These are phyloP conservation scores for Fusarium citri DNA, from an alignment of 2,329 filamentous ascomycete genomes.

Conservation along the genomic window DNA sequence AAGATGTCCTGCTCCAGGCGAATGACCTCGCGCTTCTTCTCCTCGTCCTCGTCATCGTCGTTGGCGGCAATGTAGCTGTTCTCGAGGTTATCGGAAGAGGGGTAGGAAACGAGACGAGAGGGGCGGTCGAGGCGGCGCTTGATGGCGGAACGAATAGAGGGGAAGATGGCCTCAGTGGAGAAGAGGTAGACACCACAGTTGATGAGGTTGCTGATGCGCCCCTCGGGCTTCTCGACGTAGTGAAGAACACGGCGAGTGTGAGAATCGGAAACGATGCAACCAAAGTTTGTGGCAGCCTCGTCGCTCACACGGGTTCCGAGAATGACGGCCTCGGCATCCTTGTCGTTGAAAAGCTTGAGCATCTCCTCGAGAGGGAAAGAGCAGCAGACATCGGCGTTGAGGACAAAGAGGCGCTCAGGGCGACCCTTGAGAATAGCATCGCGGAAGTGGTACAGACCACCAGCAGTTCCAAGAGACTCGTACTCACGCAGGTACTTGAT, in stretches of 20 bases:
- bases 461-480: constrained; percentile 93
- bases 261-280: constrained; percentile 94
- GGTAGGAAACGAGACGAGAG: constrained; percentile 87
- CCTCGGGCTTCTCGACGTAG: constrained; percentile 99
- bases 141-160: constrained; percentile 91
- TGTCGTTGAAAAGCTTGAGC: constrained; percentile 93
- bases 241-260: constrained; percentile 96
- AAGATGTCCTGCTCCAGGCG: constrained; percentile 97
- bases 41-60: constrained; percentile 76
- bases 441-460: constrained; percentile 98
- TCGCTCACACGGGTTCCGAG: constrained; percentile 91
- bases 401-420: constrained; percentile 94
- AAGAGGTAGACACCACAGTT: constrained; percentile 99
- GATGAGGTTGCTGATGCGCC: constrained; percentile 97
- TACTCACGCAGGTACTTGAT: constrained; percentile 99
- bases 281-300: constrained; percentile 94
- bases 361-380: constrained; percentile 97
- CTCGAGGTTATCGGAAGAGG: constrained; percentile 93
- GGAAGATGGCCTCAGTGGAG: constrained; percentile 94
- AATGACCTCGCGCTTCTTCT: constrained; percentile 85
- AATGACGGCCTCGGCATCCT: constrained; percentile 96
- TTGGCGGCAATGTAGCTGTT: constrained; percentile 63
- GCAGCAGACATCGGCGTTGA: constrained; percentile 99
- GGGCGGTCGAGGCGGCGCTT: constrained; percentile 94
- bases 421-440: constrained; percentile 97